phyloP scores from a whole-genome alignment of 192 early-diverging fungal species.

The Podila minutissima region DNA sequence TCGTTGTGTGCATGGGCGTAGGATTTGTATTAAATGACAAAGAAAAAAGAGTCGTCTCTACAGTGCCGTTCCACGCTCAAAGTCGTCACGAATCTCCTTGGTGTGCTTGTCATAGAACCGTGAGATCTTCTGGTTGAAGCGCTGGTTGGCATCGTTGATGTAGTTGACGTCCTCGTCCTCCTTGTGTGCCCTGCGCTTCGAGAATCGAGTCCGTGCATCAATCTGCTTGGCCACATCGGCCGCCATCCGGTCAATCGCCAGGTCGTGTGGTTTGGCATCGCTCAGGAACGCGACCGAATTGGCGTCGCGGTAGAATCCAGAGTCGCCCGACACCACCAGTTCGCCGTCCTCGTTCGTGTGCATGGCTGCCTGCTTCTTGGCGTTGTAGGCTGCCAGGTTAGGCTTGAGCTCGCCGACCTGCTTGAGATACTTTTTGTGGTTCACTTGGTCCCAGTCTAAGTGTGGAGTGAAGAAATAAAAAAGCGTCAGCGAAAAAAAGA shows the following conservation, averaged over 20 bases:
- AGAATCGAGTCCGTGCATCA: conserved; percentile 67
- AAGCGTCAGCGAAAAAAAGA: neutral
- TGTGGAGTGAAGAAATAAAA: neutral
- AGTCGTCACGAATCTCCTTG: conserved; percentile 88
- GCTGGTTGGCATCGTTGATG: conserved; percentile 96
- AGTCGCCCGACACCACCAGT: conserved; percentile 44
- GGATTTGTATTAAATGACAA: neutral
- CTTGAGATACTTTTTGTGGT: conserved; percentile 89
- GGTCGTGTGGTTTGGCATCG: conserved; percentile 65
- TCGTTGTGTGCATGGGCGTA: too few species aligned
- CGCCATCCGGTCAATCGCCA: conserved; percentile 77
- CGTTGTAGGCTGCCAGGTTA: conserved; percentile 78
- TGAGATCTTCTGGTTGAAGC: conserved; percentile 97
- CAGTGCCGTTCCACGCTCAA: conserved; percentile 87
- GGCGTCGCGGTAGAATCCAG: conserved; percentile 70
- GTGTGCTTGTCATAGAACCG: conserved; percentile 96
- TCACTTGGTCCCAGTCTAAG: conserved; percentile 82
- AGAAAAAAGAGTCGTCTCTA: conserved; percentile 29
- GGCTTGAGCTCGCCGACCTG: conserved; percentile 86
- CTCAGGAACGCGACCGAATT: conserved; percentile 75
- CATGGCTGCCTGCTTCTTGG: conserved; percentile 64
- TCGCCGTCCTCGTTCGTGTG: conserved; percentile 53
- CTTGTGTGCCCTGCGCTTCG: conserved; percentile 71
- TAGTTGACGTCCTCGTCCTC: conserved; percentile 92
- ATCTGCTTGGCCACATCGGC: conserved; percentile 81